Evolutionary conservation across 805 yeast genomes (phyloP), one percentile per base, ranked within the genome.

Genomic region (Metschnikowia matae): DNA sequence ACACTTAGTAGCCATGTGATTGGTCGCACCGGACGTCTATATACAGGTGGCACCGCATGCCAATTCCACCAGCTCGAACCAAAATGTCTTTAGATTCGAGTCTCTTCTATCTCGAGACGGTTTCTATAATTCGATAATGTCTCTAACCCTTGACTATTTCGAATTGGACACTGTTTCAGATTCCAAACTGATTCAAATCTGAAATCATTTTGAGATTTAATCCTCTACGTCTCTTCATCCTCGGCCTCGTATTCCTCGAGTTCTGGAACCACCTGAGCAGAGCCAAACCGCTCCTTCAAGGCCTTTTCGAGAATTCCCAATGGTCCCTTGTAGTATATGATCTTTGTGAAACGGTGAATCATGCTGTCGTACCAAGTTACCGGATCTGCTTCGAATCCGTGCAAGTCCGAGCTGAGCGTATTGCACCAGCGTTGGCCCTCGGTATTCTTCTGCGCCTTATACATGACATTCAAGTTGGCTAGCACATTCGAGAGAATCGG

Each of bases 201-300:
- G 11, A 26, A 8, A 26, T 11, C 10, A 1, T 11, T 26, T 26
- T 26, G 10, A 26, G 10, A 26, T 26, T 26, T 26, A 11, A 26
- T 4, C 29, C 29, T 38, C 20, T n/a, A n/a, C 11, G 15, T 39
- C 51, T 70, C 74, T 29, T 54, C 65, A 50, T 73, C 77, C 56
- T 73, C 77, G 3, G 64, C 68, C 55, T 73, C 78, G 52, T 65
- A 65, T 58, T 72, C 74, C 56, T 73, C 76, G 13, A 73, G 58
- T 39, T 70, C 73, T 10, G 67, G 69, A 4, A 71, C 50, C 32
- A 65, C 56, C 42, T 60, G 59, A 0, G 72, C 66, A 5, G 62
- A 63, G 0, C 77, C 77, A 46, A 69, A 66, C 40, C 78, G 58
- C 52, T 73, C 78, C 5, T 58, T 53, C 36, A 73, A 55, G 1